These are phyloP conservation scores for Erythrobasidium hasegawianum DNA, from an alignment of 1,284 basidiomycete genomes.

Conservation along the genomic window DNA sequence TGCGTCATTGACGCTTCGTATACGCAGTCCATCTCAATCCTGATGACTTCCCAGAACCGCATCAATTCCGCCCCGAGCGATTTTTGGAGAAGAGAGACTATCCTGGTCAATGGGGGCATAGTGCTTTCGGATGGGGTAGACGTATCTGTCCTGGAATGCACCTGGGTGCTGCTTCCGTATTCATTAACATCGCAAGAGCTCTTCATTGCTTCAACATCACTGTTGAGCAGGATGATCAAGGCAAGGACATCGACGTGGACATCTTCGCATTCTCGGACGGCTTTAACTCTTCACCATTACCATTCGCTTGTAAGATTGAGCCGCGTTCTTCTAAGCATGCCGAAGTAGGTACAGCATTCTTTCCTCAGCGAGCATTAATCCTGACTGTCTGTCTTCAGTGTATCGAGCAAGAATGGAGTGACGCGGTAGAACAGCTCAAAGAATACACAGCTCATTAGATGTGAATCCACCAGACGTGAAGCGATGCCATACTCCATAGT, in stretches of 20 bases:
- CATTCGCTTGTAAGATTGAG: conserved; percentile 52
- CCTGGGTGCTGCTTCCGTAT: conserved; percentile 45
- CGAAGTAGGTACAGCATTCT: conserved; percentile 37
- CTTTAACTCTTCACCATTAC: conserved; percentile 55
- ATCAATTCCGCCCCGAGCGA: conserved; percentile 38
- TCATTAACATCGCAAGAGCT: conserved; percentile 48
- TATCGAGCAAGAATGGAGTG: conserved; percentile 44
- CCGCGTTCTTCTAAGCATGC: conserved; percentile 44
- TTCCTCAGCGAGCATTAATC: too few relatives aligned
- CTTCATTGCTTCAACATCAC: conserved; percentile 50
- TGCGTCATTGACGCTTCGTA: conserved; percentile 13
- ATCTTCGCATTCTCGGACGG: conserved; percentile 51
- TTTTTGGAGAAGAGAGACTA: conserved; percentile 44
- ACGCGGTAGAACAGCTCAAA: conserved; percentile 33
- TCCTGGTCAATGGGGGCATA: conserved; percentile 36
- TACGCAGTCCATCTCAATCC: conserved; percentile 39
- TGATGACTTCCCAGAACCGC: conserved; percentile 38
- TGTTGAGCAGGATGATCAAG: conserved; percentile 38
- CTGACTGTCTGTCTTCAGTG: too few relatives aligned
- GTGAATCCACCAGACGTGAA: too few relatives aligned
- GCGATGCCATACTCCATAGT: too few relatives aligned
- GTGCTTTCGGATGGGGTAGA: conserved; percentile 32
- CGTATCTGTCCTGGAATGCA: conserved; percentile 38
- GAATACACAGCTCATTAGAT: conserved; percentile 23
- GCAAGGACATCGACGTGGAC: conserved; percentile 39